Percentiles rank a stretch among this genome's conserved stretches.
These are phyloP conservation scores for Phytophthora hibernalis DNA, from an alignment of 352 stramenopile genomes.

Conservation along the genomic window DNA sequence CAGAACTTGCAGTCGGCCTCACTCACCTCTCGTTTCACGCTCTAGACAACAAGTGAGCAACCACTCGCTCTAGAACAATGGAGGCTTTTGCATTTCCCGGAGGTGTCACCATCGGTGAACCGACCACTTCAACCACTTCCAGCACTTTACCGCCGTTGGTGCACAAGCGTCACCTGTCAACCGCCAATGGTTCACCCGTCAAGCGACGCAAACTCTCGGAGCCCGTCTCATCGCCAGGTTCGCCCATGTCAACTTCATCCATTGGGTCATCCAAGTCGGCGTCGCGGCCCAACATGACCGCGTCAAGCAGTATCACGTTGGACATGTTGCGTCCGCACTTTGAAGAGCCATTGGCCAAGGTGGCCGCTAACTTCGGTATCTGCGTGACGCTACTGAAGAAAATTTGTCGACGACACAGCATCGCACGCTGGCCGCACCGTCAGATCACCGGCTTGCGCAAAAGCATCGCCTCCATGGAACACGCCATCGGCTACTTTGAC, in stretches of 20 bases:
- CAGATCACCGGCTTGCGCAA: slow-evolving; percentile 90
- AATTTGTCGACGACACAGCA: slow-evolving; percentile 82
- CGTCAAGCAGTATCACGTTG: slow-evolving; percentile 82
- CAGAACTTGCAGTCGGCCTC: slow-evolving; percentile 13
- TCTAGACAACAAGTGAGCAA: slow-evolving; percentile 24
- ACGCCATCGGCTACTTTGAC: slow-evolving; percentile 83
- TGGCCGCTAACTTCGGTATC: slow-evolving; percentile 81
- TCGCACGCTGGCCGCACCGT: slow-evolving; percentile 84
- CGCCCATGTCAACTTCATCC: slow-evolving; percentile 20
- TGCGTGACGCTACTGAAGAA: slow-evolving; percentile 90
- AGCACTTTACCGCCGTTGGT: slow-evolving; percentile 21
- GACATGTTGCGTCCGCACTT: slow-evolving; percentile 86
- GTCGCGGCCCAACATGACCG: slow-evolving; percentile 69
- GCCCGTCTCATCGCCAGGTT: slow-evolving; percentile 25
- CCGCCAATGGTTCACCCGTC: slow-evolving; percentile 6
- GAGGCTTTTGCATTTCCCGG: slow-evolving; percentile 25
- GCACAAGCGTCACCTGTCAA: slow-evolving; percentile 27
- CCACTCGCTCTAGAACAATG: slow-evolving; percentile 18
- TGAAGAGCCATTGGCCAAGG: slow-evolving; percentile 82
- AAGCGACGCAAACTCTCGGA: slow-evolving; percentile 39
- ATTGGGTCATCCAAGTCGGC: slow-evolving; percentile 28
- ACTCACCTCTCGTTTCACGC: slow-evolving; percentile 38
- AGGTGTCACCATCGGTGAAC: slow-evolving; percentile 1
- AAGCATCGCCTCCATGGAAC: slow-evolving; percentile 88
- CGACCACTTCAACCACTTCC: not conserved